A percentile compares a stretch with the other conserved stretches of the same genome.
Evolutionary conservation across 2,329 filamentous ascomycete species (phyloP).

Genomic region (Tothia fuscella): DNA sequence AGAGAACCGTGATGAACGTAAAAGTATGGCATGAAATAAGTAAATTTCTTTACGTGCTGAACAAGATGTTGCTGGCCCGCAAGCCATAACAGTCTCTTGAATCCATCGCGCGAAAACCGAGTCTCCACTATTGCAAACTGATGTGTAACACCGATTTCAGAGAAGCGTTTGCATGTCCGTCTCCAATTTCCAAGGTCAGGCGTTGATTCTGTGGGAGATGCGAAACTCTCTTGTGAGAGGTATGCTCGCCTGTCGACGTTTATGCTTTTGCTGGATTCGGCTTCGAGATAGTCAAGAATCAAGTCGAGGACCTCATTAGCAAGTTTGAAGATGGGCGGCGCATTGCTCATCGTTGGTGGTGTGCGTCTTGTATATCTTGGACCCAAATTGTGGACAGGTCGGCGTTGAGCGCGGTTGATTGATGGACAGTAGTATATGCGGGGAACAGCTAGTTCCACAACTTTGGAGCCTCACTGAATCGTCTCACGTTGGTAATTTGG

Average conservation of each 20-base stretch:
- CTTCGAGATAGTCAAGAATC: constrained; percentile 40
- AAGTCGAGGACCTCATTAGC: constrained; percentile 39
- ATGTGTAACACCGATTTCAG: constrained; percentile 37
- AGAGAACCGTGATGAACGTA: constrained; percentile 34
- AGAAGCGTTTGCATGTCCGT: constrained; percentile 37
- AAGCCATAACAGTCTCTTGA: constrained; percentile 37
- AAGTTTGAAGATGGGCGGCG: constrained; percentile 23
- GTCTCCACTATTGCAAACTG: constrained; percentile 41
- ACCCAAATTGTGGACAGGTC: too few relatives aligned
- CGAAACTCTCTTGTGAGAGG: constrained; percentile 41
- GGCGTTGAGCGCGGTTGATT: too few relatives aligned
- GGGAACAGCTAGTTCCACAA: too few relatives aligned
- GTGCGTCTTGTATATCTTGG: too few relatives aligned
- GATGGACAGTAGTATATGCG: too few relatives aligned
- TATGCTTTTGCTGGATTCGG: constrained; percentile 39
- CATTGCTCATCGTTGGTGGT: too few relatives aligned
- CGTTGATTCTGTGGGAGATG: constrained; percentile 29
- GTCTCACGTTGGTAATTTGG: too few relatives aligned
- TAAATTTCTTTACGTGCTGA: constrained; percentile 45
- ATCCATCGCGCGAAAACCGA: constrained; percentile 38
- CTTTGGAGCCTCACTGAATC: too few relatives aligned
- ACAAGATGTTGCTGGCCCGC: constrained; percentile 38
- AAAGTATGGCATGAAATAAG: constrained; percentile 48
- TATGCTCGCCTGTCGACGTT: constrained; percentile 38
- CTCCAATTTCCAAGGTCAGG: constrained; percentile 36